These are phyloP conservation scores for Scheffersomyces stambukii DNA, from an alignment of 1,139 yeast genomes.

Conservation along the genomic window DNA sequence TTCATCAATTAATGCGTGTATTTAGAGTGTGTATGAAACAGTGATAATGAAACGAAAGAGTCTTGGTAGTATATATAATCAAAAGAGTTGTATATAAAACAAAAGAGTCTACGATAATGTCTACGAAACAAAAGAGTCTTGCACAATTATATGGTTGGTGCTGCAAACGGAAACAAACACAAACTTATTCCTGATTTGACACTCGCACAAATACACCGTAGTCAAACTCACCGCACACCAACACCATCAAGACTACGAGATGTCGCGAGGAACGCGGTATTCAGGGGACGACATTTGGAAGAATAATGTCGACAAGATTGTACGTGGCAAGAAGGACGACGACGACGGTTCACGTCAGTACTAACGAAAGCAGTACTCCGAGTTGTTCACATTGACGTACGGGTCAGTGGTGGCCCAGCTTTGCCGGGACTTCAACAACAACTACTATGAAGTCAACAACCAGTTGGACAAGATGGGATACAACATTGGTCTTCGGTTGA, in stretches of 20 bases:
- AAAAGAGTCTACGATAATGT: background rate
- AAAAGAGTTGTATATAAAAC: background rate
- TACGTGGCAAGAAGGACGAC: constrained; percentile 27
- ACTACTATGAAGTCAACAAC: constrained; percentile 73
- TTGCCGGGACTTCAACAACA: constrained; percentile 75
- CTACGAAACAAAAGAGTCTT: too few species aligned
- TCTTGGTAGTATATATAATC: too few species aligned
- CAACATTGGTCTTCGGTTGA: constrained; percentile 84
- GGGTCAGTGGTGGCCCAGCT: constrained; percentile 95
- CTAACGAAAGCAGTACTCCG: constrained; percentile 58
- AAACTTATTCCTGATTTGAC: too few species aligned
- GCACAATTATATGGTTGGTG: too few species aligned
- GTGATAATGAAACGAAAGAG: too few species aligned
- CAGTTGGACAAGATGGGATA: constrained; percentile 93
- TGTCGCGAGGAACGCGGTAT: constrained; percentile 12
- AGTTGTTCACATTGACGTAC: constrained; percentile 85
- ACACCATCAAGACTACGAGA: constrained; percentile 1
- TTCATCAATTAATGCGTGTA: too few species aligned
- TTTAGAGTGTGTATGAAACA: too few species aligned
- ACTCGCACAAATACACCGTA: too few species aligned
- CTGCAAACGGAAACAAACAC: too few species aligned
- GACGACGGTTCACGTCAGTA: constrained; percentile 2
- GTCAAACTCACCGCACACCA: too few species aligned
- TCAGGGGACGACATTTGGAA: constrained; percentile 91
- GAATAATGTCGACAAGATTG: constrained; percentile 79